phyloP scores from a whole-genome alignment of 345 rosid species.

The Populus ilicifolia region DNA sequence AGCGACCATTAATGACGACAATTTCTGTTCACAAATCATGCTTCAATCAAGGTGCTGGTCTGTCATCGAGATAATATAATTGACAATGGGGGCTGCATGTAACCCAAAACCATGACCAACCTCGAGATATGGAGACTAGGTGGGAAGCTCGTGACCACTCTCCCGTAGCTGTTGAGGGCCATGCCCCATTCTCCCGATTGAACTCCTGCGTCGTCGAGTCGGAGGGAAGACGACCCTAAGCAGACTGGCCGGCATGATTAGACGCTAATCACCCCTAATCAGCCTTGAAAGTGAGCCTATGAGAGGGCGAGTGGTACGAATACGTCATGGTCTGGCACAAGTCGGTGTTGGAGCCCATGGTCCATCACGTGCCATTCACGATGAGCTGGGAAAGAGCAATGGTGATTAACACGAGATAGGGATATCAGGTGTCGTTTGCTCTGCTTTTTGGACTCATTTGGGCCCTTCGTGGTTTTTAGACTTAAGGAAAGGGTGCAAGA shows the following conservation, averaged over 20 bases:
- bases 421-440: neutral
- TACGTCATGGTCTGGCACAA: no score
- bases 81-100: conserved; percentile 16
- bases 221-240: neutral
- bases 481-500: neutral
- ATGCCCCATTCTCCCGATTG: neutral
- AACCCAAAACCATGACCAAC: conserved; percentile 7
- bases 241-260: neutral
- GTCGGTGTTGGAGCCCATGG: neutral
- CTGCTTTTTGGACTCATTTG: neutral
- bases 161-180: neutral
- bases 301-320: neutral
- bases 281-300: neutral
- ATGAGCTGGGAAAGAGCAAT: neutral
- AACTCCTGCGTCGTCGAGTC: neutral
- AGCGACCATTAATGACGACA: neutral
- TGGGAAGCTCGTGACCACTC: neutral
- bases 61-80: conserved; percentile 9
- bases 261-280: neutral
- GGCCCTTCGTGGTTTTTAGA: neutral
- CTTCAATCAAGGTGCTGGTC: conserved; percentile 6
- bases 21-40: conserved; percentile 20
- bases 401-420: neutral
- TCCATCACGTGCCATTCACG: conserved; percentile 1
- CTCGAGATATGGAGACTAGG: neutral